Conservation (phyloP, 371 early-diverging fungal species). For the Synchytrium microbalum region DNA sequence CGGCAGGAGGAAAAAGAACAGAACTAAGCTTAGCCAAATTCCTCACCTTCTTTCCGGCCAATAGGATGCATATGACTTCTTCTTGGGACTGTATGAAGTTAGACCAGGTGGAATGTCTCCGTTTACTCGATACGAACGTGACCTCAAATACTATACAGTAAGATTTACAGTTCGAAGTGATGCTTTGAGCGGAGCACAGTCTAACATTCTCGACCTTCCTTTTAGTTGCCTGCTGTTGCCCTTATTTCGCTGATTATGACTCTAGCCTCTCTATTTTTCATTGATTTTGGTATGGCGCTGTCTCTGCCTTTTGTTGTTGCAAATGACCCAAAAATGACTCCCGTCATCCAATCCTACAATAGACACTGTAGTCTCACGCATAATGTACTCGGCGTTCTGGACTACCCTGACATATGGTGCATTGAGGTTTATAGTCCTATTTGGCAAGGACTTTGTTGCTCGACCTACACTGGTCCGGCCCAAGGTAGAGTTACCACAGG, state of each 20-base stretch:
- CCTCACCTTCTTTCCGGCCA: slow-evolving; percentile 5
- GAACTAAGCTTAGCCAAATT: slow-evolving; percentile 2
- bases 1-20: not conserved
- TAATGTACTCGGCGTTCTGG: not conserved
- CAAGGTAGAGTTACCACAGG: not conserved
- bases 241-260: not conserved
- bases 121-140: slow-evolving; percentile 5
- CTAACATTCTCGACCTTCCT: slow-evolving; percentile 7
- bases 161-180: slow-evolving; percentile 9
- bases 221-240: not conserved
- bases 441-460: not conserved
- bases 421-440: not conserved
- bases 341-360: no score
- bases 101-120: slow-evolving; percentile 18
- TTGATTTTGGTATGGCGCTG: not conserved
- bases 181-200: slow-evolving; percentile 10
- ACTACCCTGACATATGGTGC: not conserved
- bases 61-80: slow-evolving; percentile 69
- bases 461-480: not conserved
- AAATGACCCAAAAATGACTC: no score
- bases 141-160: not conserved
- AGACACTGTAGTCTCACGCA: not conserved
- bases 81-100: slow-evolving; percentile 63
- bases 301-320: no score
- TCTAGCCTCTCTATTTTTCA: not conserved